phyloP scores from a whole-genome alignment of 495 filamentous ascomycete species.

The Neurospora intermedia region DNA sequence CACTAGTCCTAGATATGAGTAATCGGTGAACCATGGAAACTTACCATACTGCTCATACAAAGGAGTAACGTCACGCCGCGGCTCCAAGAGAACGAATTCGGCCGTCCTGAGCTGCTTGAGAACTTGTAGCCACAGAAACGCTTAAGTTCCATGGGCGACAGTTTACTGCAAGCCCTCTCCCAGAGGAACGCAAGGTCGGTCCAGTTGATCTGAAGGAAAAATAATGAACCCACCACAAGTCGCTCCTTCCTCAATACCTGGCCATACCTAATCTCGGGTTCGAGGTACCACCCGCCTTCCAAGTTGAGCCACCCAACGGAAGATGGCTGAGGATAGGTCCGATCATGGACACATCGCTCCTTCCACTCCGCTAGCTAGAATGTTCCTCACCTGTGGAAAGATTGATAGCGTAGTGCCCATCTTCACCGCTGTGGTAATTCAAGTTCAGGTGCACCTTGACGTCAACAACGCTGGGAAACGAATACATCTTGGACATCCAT shows the following conservation, averaged over 20 bases:
- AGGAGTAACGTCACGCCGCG: background rate
- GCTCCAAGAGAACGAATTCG: background rate
- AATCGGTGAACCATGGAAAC: background rate
- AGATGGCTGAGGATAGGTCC: background rate
- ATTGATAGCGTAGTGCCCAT: no score
- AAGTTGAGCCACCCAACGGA: background rate
- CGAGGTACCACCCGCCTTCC: background rate
- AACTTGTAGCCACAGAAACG: background rate
- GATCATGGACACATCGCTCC: no score
- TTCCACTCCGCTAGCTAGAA: no score
- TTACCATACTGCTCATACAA: background rate
- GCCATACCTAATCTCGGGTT: background rate
- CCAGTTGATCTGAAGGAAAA: background rate
- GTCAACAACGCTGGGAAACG: no score
- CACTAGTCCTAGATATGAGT: background rate
- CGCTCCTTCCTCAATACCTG: background rate
- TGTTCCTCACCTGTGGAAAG: no score
- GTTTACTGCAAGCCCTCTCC: background rate
- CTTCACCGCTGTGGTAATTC: no score
- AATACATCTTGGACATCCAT: no score
- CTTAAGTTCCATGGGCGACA: background rate
- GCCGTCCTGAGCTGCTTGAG: background rate
- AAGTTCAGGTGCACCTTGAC: no score
- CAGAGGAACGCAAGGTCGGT: background rate
- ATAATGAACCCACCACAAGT: background rate